These are phyloP conservation scores for Fusarium phyllophilum DNA, from an alignment of 2,329 filamentous ascomycete species.

Conservation along the genomic window DNA sequence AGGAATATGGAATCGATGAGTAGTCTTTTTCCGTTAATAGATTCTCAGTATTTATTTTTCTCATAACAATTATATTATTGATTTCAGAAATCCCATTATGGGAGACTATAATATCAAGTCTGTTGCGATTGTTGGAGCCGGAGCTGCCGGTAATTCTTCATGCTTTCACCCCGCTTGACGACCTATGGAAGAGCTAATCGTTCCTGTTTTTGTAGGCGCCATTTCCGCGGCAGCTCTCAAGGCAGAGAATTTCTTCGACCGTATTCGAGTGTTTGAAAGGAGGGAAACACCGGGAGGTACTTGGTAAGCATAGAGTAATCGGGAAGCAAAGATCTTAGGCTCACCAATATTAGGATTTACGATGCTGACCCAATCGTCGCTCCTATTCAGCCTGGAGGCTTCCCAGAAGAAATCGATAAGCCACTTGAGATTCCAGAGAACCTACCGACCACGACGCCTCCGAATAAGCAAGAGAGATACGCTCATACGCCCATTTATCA, in stretches of 20 bases:
- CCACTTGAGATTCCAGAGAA: conserved; percentile 55
- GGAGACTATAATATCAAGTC: conserved; percentile 23
- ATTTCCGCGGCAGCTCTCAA: conserved; percentile 59
- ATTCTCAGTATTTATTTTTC: neutral
- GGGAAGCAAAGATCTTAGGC: neutral
- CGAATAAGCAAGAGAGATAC: conserved; percentile 58
- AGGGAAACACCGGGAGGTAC: conserved; percentile 57
- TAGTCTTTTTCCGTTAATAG: fast-evolving
- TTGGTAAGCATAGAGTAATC: conserved; percentile 48
- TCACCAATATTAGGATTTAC: conserved; percentile 58
- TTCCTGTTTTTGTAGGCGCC: conserved; percentile 50
- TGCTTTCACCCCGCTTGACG: fast-evolving
- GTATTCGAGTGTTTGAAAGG: conserved; percentile 55
- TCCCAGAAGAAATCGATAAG: conserved; percentile 58
- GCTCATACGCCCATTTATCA: conserved; percentile 62
- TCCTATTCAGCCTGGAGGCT: conserved; percentile 53
- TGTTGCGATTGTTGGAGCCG: conserved; percentile 37
- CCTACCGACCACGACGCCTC: conserved; percentile 54
- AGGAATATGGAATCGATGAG: fast-evolving
- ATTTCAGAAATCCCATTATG: neutral
- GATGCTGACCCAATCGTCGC: conserved; percentile 53
- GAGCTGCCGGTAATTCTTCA: conserved; percentile 30
- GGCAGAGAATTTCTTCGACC: conserved; percentile 56
- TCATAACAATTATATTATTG: neutral
- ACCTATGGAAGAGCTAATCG: neutral